phyloP scores from a whole-genome alignment of 2,329 filamentous ascomycete genomes.

The Sphaerulina musiva region DNA sequence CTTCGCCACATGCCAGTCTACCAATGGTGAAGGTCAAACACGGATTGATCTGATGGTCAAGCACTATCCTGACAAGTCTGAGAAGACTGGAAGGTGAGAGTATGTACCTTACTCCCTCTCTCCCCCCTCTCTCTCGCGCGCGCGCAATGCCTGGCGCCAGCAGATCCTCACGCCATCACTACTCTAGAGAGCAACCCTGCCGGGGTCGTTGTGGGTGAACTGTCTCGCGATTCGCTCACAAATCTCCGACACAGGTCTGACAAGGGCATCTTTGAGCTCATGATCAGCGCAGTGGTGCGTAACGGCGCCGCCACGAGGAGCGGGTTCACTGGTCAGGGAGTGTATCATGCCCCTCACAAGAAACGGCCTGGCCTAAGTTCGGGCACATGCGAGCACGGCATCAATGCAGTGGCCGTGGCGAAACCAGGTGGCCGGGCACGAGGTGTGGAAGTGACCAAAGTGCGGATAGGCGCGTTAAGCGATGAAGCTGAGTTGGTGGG shows the following conservation, averaged over 20 bases:
- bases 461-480: neutral
- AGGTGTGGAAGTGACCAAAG: neutral
- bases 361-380: neutral
- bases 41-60: no score
- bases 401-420: slow-evolving; percentile 5
- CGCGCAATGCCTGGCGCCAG: neutral
- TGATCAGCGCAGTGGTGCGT: neutral
- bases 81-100: no score
- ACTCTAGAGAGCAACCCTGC: neutral
- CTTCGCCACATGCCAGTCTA: no score
- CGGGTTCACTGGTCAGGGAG: neutral
- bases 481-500: neutral
- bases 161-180: neutral
- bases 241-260: slow-evolving; percentile 3
- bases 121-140: no score
- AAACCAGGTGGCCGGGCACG: slow-evolving; percentile 10
- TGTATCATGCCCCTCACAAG: slow-evolving; percentile 2
- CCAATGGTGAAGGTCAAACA: no score
- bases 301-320: neutral
- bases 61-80: no score
- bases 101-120: no score
- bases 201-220: neutral
- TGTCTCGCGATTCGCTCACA: slow-evolving; percentile 8
- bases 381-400: slow-evolving; percentile 5
- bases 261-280: neutral